Evolutionary conservation across 129 eudicot species (phyloP).

Genomic region (Tagetes erecta): DNA sequence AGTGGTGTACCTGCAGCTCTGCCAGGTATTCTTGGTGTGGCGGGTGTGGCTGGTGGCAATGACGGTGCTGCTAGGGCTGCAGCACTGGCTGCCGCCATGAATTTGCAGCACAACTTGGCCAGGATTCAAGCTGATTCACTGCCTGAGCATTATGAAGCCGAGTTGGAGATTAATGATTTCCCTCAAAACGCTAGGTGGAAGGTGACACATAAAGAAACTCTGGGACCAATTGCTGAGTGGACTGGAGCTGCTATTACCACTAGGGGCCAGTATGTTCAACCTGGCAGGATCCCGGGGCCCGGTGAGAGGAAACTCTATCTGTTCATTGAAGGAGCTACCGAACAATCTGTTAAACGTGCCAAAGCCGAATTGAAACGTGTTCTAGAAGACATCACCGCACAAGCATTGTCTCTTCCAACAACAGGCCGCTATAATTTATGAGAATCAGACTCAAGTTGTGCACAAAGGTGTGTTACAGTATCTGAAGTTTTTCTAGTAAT

Average conservation of each 20-base stretch:
- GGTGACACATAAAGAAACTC: constrained; percentile 87
- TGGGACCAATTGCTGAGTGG: constrained; percentile 90
- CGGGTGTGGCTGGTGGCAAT: constrained; percentile 32
- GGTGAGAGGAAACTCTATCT: constrained; percentile 79
- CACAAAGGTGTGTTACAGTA: constrained; percentile 28
- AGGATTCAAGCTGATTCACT: constrained; percentile 81
- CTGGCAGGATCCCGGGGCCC: constrained; percentile 59
- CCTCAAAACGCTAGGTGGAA: constrained; percentile 96
- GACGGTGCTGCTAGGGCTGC: constrained; percentile 69
- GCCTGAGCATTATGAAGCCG: constrained; percentile 89
- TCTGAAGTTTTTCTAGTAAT: constrained; percentile 4
- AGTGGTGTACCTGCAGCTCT: constrained; percentile 40
- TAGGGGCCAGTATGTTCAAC: constrained; percentile 69
- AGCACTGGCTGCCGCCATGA: constrained; percentile 78
- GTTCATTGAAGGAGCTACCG: constrained; percentile 82
- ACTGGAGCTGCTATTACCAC: constrained; percentile 91
- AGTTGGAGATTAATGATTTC: constrained; percentile 82
- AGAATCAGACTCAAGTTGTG: constrained; percentile 16
- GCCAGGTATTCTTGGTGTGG: constrained; percentile 33
- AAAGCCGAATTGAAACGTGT: constrained; percentile 74
- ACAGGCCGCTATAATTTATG: constrained; percentile 68
- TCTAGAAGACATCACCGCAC: constrained; percentile 77
- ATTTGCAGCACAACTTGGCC: constrained; percentile 76
- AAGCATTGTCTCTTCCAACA: constrained; percentile 69
- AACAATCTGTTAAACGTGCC: constrained; percentile 83